Base-by-base conservation (phyloP, 108 stramenopile genomes). In the Fistulifera pelliculosa region DNA sequence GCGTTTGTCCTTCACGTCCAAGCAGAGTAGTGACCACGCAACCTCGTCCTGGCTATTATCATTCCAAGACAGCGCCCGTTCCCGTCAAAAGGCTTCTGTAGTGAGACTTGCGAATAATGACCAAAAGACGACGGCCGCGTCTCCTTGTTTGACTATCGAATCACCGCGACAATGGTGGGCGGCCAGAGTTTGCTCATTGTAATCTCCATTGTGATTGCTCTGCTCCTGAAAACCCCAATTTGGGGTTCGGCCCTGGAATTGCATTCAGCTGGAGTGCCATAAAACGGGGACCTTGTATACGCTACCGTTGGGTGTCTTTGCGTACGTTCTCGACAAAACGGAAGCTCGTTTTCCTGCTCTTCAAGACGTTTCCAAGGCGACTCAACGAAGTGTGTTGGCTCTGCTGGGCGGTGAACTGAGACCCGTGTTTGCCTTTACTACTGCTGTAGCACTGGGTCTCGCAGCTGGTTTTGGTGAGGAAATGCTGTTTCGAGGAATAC, bases 381-480 rank as follows among this genome's bases (percentile, higher is more conserved):
- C 89, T 1, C 89, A 85, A 58, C 58, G 76, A 10, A 84, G 76
- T 58, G 81, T 87, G 1, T 60, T 87, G 42, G 68, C 69, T 16
- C 53, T 91, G 28, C 53, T 91, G 61, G 89, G 89, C 1, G 56
- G 65, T 13, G 62, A 54, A 27, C 73, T 83, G 38, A 76, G 76
- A 35, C 81, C 81, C 39, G 11, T 67, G 15, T 26, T 77, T 45
- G 82, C 75, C 11, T 35, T 60, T 2, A 22, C 41, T 22, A 65
- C 66, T 6, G 64, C 79, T 18, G 43, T 79, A 6, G 56, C 81
- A 0, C 49, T 87, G 51, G 90, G 90, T 10, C 19, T 66, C 0
- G 86, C 81, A 11, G 92, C 92, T 23, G 92, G 92, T 6, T 54
- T 79, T 52, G 87, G 88, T 41, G 92, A 94, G 69, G 92, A 94